A percentile compares a stretch with the other conserved stretches of the same genome.
These are phyloP conservation scores for Pythium plurisporium DNA, from an alignment of 352 stramenopile genomes.

Conservation along the genomic window DNA sequence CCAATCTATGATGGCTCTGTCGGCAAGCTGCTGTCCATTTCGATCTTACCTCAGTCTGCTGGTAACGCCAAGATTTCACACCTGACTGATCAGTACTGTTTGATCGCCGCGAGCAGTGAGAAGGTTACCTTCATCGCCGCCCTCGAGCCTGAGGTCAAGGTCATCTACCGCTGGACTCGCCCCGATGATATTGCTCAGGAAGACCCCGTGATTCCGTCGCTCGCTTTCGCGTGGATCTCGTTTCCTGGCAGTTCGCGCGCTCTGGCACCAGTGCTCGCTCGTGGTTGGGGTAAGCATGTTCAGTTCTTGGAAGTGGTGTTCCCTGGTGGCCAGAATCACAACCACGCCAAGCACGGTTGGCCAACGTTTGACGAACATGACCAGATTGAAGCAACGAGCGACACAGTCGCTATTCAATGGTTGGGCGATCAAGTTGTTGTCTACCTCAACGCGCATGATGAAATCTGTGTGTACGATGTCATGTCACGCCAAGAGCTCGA, in stretches of 20 bases:
- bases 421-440: constrained; percentile 94
- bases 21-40: constrained; percentile 82
- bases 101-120: constrained; percentile 81
- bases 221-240: constrained; percentile 94
- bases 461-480: constrained; percentile 96
- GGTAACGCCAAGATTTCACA: constrained; percentile 85
- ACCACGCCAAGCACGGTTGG: constrained; percentile 85
- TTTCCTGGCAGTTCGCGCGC: constrained; percentile 79
- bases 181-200: constrained; percentile 65
- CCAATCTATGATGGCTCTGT: constrained; percentile 94
- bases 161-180: constrained; percentile 92
- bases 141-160: constrained; percentile 92
- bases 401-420: constrained; percentile 94
- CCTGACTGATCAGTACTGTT: constrained; percentile 80
- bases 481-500: constrained; percentile 95
- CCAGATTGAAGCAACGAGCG: constrained; percentile 86
- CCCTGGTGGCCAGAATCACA: constrained; percentile 62
- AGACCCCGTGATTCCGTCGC: constrained; percentile 86
- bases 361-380: constrained; percentile 93
- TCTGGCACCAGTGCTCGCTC: constrained; percentile 88
- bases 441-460: constrained; percentile 93
- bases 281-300: constrained; percentile 91
- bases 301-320: constrained; percentile 91
- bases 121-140: constrained; percentile 95
- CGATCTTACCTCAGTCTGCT: constrained; percentile 69